phyloP scores from a whole-genome alignment of 2,329 filamentous ascomycete species.

The Xylaria sp. region DNA sequence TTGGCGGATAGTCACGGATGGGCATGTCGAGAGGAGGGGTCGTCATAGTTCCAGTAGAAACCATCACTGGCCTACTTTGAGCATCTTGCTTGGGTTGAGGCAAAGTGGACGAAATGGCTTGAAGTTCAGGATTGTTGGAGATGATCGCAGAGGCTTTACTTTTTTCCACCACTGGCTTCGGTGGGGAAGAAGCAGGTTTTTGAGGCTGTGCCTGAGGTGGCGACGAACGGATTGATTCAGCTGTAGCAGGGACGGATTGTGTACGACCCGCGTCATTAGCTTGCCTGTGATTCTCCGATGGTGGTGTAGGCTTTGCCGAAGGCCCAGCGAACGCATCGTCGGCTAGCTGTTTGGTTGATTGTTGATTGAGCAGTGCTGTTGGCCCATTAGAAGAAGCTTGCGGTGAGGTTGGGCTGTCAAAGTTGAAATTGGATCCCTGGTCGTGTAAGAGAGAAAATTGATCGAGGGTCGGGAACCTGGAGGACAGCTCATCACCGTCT shows the following conservation, averaged over 20 bases:
- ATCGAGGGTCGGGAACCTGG: slow-evolving; percentile 88
- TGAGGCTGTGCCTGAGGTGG: slow-evolving; percentile 46
- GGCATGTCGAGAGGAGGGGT: slow-evolving; percentile 65
- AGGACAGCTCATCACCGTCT: slow-evolving; percentile 81
- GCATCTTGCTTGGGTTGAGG: slow-evolving; percentile 50
- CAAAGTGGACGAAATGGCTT: slow-evolving; percentile 64
- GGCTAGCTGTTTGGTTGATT: slow-evolving; percentile 79
- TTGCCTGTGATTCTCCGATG: slow-evolving; percentile 49
- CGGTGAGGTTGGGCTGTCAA: slow-evolving; percentile 68
- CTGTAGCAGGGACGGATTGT: slow-evolving; percentile 43
- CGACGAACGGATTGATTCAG: slow-evolving; percentile 48
- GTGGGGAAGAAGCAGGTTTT: slow-evolving; percentile 55
- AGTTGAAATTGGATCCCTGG: slow-evolving; percentile 84
- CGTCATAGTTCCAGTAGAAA: slow-evolving; percentile 84
- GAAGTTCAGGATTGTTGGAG: slow-evolving; percentile 70
- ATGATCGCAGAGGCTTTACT: slow-evolving; percentile 74
- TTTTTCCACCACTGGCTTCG: slow-evolving; percentile 58
- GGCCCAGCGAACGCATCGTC: slow-evolving; percentile 82
- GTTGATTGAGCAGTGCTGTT: slow-evolving; percentile 69
- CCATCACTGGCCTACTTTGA: slow-evolving; percentile 53
- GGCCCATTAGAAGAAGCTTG: slow-evolving; percentile 50
- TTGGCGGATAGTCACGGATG: slow-evolving; percentile 53
- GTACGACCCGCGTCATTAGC: slow-evolving; percentile 49
- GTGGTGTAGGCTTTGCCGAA: slow-evolving; percentile 44
- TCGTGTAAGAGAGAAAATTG: slow-evolving; percentile 93